phyloP scores from a whole-genome alignment of 2,329 filamentous ascomycete genomes.

The Aspergillus ruber region DNA sequence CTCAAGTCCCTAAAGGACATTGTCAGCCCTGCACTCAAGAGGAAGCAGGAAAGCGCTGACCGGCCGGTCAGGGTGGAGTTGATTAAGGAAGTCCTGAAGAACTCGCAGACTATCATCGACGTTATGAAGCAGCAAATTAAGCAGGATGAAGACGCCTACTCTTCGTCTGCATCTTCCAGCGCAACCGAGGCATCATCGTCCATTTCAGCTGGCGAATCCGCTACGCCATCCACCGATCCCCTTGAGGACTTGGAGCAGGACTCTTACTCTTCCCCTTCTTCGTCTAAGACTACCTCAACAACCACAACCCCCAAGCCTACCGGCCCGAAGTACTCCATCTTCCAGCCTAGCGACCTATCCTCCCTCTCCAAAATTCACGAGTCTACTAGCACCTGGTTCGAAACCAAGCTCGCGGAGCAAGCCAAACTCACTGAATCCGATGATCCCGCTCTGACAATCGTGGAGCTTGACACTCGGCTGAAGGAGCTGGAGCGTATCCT shows the following conservation, averaged over 20 bases:
- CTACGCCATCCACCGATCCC: conserved; percentile 36
- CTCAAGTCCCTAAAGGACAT: conserved; percentile 71
- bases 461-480: conserved; percentile 64
- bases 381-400: conserved; percentile 65
- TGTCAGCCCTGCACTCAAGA: conserved; percentile 67
- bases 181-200: conserved; percentile 30
- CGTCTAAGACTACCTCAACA: conserved; percentile 28
- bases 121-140: conserved; percentile 68
- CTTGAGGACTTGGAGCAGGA: conserved; percentile 78
- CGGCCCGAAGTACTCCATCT: conserved; percentile 57
- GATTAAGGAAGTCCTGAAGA: conserved; percentile 64
- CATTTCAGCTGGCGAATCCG: conserved; percentile 25
- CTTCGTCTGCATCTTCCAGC: conserved; percentile 38
- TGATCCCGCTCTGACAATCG: conserved; percentile 66
- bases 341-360: conserved; percentile 66
- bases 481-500: conserved; percentile 58
- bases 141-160: conserved; percentile 57
- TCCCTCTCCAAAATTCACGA: conserved; percentile 58
- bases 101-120: conserved; percentile 63
- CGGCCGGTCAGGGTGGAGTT: conserved; percentile 64
- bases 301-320: conserved; percentile 30
- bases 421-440: conserved; percentile 62
- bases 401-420: conserved; percentile 64
- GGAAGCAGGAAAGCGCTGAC: conserved; percentile 64
- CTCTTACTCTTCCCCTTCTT: conserved; percentile 34